Base-by-base conservation (phyloP, 108 stramenopile genomes). In the Mediolabrus comicus region DNA sequence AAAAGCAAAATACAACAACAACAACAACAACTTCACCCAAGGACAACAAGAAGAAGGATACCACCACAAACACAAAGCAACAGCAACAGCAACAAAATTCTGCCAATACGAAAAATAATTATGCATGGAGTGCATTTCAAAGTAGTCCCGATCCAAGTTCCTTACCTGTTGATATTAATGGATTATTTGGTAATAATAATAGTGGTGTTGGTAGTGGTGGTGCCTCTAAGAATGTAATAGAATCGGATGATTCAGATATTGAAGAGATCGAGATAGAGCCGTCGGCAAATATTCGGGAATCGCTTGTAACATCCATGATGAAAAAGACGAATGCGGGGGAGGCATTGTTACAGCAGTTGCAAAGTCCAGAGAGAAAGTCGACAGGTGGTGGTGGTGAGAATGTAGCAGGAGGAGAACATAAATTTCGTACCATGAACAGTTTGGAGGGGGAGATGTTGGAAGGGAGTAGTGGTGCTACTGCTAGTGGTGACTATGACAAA, bases 111-210 rank as follows among this genome's bases (percentile, higher is more conserved):
- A 72, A 68, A 5, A 28, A 53, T 7, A 88, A 86, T 62, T 92
- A 81, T 72, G 91, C 91, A 5, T 92, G 91, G 91, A 86, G 85
- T 53, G 91, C 91, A 1, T 92, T 90, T 71, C 91, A 92, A 57
- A 87, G 87, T 31, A 84, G 87, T 60, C 91, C 91, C 0, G 91
- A 92, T 82, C 87, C 91, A 10, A 79, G 83, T 35, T 73, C 86
- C 1, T 54, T 92, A 10, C 91, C 91, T 4, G 38, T 39, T 3
- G 71, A 79, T 54, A 63, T 67, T 43, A 70, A 60, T 36, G 70
- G 70, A 16, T 62, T 67, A 41, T 71, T 67, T 35, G 70, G 57
- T 32, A 59, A 62, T 62, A 0, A 12, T 31, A 12, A 1, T 27
- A 32, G 26, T 38, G 65, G 26, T 14, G 30, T 12, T 31, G 66